phyloP scores from a whole-genome alignment of 495 filamentous ascomycete species.

The Hypoxylon subgilvum region DNA sequence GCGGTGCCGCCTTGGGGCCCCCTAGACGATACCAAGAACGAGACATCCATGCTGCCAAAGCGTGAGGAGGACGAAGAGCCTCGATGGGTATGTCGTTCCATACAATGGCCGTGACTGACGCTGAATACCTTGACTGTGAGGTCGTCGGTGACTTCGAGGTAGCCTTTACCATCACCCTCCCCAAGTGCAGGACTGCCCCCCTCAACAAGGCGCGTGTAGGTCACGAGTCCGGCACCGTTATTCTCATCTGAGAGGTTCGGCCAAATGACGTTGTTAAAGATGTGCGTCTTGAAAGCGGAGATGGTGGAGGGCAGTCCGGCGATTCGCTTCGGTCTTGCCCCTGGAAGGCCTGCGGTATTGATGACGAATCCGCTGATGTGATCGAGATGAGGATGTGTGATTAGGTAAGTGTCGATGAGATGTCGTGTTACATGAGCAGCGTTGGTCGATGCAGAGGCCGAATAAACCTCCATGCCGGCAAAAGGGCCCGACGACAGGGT shows the following conservation, averaged over 20 bases:
- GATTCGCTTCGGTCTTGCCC: slow-evolving; percentile 75
- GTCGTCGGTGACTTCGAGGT: slow-evolving; percentile 83
- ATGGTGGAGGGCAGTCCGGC: slow-evolving; percentile 86
- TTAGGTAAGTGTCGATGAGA: slow-evolving; percentile 83
- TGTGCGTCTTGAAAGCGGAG: slow-evolving; percentile 84
- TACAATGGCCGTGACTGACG: slow-evolving; percentile 88
- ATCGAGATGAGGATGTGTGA: slow-evolving; percentile 94
- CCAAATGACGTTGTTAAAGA: slow-evolving; percentile 98
- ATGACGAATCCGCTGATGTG: slow-evolving; percentile 90
- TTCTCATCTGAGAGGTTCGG: slow-evolving; percentile 96
- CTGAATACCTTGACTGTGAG: slow-evolving; percentile 77
- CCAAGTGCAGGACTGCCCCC: slow-evolving; percentile 84
- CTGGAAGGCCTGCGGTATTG: slow-evolving; percentile 84
- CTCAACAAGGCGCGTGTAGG: slow-evolving; percentile 84
- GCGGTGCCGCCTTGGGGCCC: slow-evolving; percentile 17
- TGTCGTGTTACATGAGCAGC: slow-evolving; percentile 76
- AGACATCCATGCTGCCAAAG: slow-evolving; percentile 46
- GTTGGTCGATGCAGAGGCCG: slow-evolving; percentile 70
- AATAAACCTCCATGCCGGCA: slow-evolving; percentile 70
- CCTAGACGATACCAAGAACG: slow-evolving; percentile 27
- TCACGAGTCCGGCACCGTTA: slow-evolving; percentile 88
- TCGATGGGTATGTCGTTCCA: slow-evolving; percentile 69
- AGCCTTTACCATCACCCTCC: slow-evolving; percentile 75
- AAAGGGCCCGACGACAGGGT: slow-evolving; percentile 67
- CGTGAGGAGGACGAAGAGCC: slow-evolving; percentile 55